phyloP scores from a whole-genome alignment of 768 basidiomycete genomes.

The Tulasnella sp. region DNA sequence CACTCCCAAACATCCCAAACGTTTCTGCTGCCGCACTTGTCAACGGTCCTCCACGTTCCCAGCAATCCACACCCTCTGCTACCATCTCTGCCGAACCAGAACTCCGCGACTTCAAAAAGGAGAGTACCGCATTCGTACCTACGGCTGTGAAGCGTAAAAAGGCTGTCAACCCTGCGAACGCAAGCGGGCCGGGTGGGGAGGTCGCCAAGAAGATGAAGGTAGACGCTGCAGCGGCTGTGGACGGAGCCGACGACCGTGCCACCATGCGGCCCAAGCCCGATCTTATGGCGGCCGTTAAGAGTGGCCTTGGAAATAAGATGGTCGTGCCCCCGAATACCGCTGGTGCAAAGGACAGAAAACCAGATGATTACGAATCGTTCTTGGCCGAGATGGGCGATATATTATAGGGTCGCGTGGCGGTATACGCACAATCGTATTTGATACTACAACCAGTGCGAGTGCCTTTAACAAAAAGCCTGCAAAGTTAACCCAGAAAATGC shows the following conservation, averaged over 20 bases:
- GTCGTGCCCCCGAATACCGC: background rate
- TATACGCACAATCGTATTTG: too few relatives aligned
- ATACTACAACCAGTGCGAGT: too few relatives aligned
- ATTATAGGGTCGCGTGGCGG: background rate
- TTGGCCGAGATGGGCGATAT: constrained; percentile 16
- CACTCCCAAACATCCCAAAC: constrained; percentile 19
- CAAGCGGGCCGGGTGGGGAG: background rate
- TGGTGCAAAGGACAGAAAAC: background rate
- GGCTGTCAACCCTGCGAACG: constrained; percentile 4
- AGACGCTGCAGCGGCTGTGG: background rate
- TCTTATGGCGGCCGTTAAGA: constrained; percentile 13
- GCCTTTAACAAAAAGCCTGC: too few relatives aligned
- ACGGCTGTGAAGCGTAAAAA: constrained; percentile 67
- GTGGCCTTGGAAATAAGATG: constrained; percentile 1
- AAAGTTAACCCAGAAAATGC: too few relatives aligned
- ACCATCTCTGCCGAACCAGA: constrained; percentile 72
- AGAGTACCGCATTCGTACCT: constrained; percentile 87
- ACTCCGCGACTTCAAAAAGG: constrained; percentile 87
- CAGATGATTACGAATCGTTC: constrained; percentile 16
- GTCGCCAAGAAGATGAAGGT: constrained; percentile 2
- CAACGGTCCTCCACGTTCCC: constrained; percentile 20
- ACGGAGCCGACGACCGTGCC: background rate
- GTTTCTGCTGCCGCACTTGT: constrained; percentile 1
- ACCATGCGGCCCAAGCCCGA: background rate
- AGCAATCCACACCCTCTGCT: constrained; percentile 28